phyloP scores from a whole-genome alignment of 768 basidiomycete genomes.

The Mycena maculata region DNA sequence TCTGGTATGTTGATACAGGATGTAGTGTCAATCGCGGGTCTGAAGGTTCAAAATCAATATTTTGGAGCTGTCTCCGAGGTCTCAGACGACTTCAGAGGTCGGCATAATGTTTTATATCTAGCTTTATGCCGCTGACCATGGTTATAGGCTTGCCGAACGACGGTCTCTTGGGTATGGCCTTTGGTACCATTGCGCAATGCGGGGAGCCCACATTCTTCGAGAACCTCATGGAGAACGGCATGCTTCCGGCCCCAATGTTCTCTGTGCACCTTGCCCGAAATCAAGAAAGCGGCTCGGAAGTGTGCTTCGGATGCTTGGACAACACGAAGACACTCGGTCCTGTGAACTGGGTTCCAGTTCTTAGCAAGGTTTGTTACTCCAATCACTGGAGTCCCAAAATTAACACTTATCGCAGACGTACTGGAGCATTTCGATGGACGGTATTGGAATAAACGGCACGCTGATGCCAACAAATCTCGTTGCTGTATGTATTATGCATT shows the following conservation, averaged over 20 bases:
- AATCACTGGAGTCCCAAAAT: background rate
- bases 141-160: conserved; percentile 55
- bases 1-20: conserved; percentile 63
- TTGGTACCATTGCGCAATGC: conserved; percentile 63
- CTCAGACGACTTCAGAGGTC: conserved; percentile 59
- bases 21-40: conserved; percentile 58
- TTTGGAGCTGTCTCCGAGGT: conserved; percentile 64
- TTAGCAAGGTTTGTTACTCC: conserved; percentile 46
- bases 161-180: conserved; percentile 73
- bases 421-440: conserved; percentile 67
- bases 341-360: conserved; percentile 50
- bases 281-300: conserved; percentile 59
- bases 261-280: conserved; percentile 66
- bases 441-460: conserved; percentile 47
- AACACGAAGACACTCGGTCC: conserved; percentile 44
- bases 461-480: conserved; percentile 40
- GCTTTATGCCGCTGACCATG: too few species aligned
- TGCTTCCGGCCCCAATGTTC: conserved; percentile 62
- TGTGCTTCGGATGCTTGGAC: conserved; percentile 55
- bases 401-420: conserved; percentile 57
- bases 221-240: conserved; percentile 59
- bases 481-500: conserved; percentile 48
- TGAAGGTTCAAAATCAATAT: conserved; percentile 60
- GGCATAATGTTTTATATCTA: too few species aligned
- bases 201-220: conserved; percentile 70